Evolutionary conservation across 768 basidiomycete genomes (phyloP).

Genomic region (Cytidiella melzeri): DNA sequence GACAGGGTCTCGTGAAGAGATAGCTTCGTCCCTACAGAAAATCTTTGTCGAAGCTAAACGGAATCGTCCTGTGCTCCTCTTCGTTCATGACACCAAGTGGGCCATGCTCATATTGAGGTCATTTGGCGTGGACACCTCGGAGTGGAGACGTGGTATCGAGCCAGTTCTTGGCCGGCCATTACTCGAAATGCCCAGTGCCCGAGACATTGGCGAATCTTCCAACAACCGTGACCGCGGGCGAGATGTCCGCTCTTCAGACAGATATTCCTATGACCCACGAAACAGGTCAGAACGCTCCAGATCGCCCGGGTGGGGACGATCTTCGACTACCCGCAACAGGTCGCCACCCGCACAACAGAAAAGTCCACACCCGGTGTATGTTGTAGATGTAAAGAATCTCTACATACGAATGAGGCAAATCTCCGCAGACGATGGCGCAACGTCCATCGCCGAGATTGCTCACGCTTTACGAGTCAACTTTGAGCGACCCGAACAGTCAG

Average conservation of each 20-base stretch:
- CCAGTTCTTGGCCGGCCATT: conserved; percentile 5
- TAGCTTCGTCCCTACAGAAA: conserved; percentile 10
- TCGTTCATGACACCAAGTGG: conserved; percentile 39
- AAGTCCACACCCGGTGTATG: conserved; percentile 9
- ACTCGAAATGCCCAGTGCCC: not conserved
- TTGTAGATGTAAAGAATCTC: conserved; percentile 19
- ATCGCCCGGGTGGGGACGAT: conserved; percentile 6
- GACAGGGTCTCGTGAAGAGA: not conserved
- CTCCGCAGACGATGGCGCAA: not conserved
- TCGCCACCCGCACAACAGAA: not conserved
- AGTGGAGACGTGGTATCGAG: conserved; percentile 36
- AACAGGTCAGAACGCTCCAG: conserved; percentile 6
- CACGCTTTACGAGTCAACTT: conserved; percentile 10
- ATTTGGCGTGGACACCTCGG: conserved; percentile 35
- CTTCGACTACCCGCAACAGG: not conserved
- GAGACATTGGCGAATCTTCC: not conserved
- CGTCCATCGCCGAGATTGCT: conserved; percentile 6
- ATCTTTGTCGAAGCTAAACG: conserved; percentile 18
- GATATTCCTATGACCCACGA: not conserved
- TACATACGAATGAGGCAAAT: conserved; percentile 12
- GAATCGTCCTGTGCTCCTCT: conserved; percentile 34
- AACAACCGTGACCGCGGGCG: not conserved
- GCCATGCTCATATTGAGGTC: conserved; percentile 34
- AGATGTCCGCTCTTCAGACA: not conserved
- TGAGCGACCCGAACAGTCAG: not conserved